Evolutionary conservation across 768 basidiomycete genomes (phyloP), one percentile per base, ranked within the genome.

Genomic region (Arthromyces matolae): DNA sequence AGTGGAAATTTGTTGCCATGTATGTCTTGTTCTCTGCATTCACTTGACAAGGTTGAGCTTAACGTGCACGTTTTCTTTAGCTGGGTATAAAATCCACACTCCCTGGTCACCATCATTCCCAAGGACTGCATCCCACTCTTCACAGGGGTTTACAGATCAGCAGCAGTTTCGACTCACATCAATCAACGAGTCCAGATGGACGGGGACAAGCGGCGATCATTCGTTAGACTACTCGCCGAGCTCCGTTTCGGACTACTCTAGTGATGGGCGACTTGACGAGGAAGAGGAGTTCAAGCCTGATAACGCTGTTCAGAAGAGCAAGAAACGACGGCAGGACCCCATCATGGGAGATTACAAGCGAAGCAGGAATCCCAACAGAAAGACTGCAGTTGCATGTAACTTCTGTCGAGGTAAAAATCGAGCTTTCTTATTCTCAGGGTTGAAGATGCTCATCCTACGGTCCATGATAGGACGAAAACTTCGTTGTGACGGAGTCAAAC

Each of bases 391-490:
- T 28, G 87, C 87, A 49, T 90, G 87, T 68, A 72, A 85, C 65
- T 88, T 88, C 63, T 90, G 87, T 69, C 75, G 87, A 76, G 76
- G 87, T 83, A 57, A 59, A n/a, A n/a, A n/a, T n/a, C n/a, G n/a
- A n/a, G n/a, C n/a, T n/a, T n/a, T n/a, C n/a, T n/a, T n/a, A n/a
- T n/a, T n/a, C n/a, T n/a, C n/a, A n/a, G n/a, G n/a, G 69, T 43
- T 33, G 23, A 31, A 19, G 7, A 29, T 22, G 19, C 41, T 39
- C 19, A n/a, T 27, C 18, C 40, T 8, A 42, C 19, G 9, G 16
- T n/a, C n/a, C n/a, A n/a, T n/a, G n/a, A n/a, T 36, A 90, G 87
- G 76, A 35, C 80, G 87, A 45, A 90, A 90, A 64, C 77, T 90
- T 47, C 75, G 79, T 20, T 90, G 88, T 66, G 82, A 86, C 59